A percentile compares a stretch with the other conserved stretches of the same genome.
These are phyloP conservation scores for Leccinellum albellum DNA, from an alignment of 768 basidiomycete genomes.

Conservation along the genomic window DNA sequence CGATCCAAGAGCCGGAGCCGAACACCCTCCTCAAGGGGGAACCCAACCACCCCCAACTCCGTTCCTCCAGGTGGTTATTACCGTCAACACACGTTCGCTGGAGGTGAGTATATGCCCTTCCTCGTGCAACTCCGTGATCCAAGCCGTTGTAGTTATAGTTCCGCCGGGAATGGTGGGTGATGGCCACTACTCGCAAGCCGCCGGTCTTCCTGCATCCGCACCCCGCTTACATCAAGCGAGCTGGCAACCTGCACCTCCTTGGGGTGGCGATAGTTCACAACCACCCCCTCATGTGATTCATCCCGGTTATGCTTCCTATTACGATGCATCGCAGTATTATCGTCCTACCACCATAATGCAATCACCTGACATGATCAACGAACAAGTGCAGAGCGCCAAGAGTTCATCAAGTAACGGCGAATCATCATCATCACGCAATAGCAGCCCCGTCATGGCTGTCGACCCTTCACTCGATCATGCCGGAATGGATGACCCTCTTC, in stretches of 20 bases:
- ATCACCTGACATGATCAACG: slow-evolving; percentile 15
- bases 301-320: slow-evolving; percentile 38
- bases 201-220: slow-evolving; percentile 53
- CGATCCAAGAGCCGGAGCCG: slow-evolving; percentile 49
- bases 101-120: slow-evolving; percentile 31
- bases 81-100: slow-evolving; percentile 55
- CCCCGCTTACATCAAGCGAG: slow-evolving; percentile 42
- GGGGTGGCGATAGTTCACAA: slow-evolving; percentile 35
- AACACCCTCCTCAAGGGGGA: slow-evolving; percentile 45
- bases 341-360: slow-evolving; percentile 34
- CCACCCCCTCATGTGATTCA: slow-evolving; percentile 32
- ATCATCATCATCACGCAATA: slow-evolving; percentile 26
- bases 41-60: slow-evolving; percentile 29
- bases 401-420: slow-evolving; percentile 22
- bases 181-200: slow-evolving; percentile 37
- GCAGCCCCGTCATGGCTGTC: slow-evolving; percentile 25
- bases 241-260: slow-evolving; percentile 39
- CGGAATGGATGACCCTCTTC: slow-evolving; percentile 11
- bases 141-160: slow-evolving; percentile 36
- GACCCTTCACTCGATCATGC: slow-evolving; percentile 21
- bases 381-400: slow-evolving; percentile 24
- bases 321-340: slow-evolving; percentile 44
- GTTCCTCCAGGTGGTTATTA: slow-evolving; percentile 50
- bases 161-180: slow-evolving; percentile 41
- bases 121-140: not conserved